Evolutionary conservation across 345 rosid genomes (phyloP).

Genomic region (Salix koriyanagi): DNA sequence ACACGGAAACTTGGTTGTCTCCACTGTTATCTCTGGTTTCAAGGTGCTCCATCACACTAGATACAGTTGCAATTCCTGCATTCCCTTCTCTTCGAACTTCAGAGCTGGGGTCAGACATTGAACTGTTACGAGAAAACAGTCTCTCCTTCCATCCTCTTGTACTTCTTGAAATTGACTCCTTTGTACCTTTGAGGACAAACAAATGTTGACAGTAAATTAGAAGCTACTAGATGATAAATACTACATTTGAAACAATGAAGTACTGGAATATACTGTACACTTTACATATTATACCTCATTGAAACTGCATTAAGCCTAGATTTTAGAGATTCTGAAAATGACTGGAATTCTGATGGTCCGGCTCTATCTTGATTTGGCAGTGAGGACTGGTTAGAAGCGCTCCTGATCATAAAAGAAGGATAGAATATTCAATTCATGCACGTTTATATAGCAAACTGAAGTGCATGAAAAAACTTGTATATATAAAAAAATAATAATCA

Average conservation of each 20-base stretch:
- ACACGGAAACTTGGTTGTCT: constrained; percentile 24
- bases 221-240: background rate
- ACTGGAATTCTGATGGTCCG: constrained; percentile 82
- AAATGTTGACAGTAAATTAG: constrained; percentile 5
- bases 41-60: constrained; percentile 27
- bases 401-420: constrained; percentile 14
- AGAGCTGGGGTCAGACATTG: constrained; percentile 22
- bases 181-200: constrained; percentile 13
- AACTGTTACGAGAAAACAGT: constrained; percentile 27
- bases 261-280: background rate
- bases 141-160: constrained; percentile 37
- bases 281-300: constrained; percentile 42
- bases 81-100: constrained; percentile 26
- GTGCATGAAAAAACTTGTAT: background rate
- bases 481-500: background rate
- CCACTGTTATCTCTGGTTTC: constrained; percentile 34
- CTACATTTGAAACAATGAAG: background rate
- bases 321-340: constrained; percentile 78
- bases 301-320: constrained; percentile 78
- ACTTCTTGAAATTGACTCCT: constrained; percentile 30
- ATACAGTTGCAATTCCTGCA: constrained; percentile 28
- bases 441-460: background rate
- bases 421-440: background rate
- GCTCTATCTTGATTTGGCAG: constrained; percentile 57
- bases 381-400: constrained; percentile 28